Evolutionary conservation across 495 filamentous ascomycete species (phyloP).

Genomic region (Talaromyces thailandensis): DNA sequence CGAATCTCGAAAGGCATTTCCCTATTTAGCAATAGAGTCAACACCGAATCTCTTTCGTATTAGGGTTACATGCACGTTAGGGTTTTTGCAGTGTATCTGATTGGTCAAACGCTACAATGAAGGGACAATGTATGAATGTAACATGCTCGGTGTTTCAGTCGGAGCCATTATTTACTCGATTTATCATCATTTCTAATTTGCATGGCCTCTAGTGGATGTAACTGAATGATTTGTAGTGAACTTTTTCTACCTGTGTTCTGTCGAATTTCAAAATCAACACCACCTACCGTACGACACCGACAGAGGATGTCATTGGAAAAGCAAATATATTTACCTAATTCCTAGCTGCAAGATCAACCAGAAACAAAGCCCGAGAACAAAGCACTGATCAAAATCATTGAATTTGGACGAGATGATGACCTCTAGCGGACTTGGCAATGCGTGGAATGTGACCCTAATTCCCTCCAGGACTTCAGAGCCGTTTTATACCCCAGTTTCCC

Average conservation of each 20-base stretch:
- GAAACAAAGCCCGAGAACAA: not conserved
- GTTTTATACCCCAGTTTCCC: not conserved
- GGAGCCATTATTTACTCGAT: too few relatives aligned
- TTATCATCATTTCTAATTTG: too few relatives aligned
- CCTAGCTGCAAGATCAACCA: not conserved
- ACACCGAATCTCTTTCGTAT: not conserved
- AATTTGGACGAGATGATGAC: not conserved
- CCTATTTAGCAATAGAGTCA: not conserved
- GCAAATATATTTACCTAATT: not conserved
- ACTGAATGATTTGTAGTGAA: too few relatives aligned
- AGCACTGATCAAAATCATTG: not conserved
- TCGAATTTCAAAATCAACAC: too few relatives aligned
- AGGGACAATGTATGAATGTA: too few relatives aligned
- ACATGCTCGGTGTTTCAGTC: too few relatives aligned
- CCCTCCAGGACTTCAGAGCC: not conserved
- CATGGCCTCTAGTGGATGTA: too few relatives aligned
- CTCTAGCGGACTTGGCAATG: not conserved
- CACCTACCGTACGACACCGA: too few relatives aligned
- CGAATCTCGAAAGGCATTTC: not conserved
- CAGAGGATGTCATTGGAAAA: not conserved
- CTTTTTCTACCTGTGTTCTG: too few relatives aligned
- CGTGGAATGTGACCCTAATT: not conserved
- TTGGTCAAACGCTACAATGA: too few relatives aligned
- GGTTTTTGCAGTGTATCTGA: too few relatives aligned
- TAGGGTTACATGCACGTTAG: too few relatives aligned